Evolutionary conservation across 2,329 filamentous ascomycete genomes (phyloP).

Genomic region (Metarhizium guizhouense): DNA sequence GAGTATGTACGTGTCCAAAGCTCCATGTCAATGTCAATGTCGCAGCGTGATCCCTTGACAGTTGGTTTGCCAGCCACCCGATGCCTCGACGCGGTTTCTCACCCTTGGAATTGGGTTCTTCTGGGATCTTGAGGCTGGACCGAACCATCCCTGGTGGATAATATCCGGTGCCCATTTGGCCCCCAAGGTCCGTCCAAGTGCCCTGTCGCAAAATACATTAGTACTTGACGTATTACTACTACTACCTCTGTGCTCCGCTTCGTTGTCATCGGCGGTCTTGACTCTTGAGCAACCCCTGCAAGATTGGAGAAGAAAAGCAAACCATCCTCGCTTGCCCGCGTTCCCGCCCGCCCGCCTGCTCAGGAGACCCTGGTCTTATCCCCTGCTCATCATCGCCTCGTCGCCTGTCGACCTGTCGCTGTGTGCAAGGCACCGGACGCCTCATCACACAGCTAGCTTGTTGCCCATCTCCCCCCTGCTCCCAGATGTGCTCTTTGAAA

Average conservation of each 20-base stretch:
- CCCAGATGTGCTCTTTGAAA: no score
- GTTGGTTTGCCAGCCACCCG: background rate
- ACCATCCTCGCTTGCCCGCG: constrained; percentile 4
- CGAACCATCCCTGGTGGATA: no score
- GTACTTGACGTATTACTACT: no score
- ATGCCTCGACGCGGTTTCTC: background rate
- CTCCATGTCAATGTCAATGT: no score
- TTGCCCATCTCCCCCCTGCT: background rate
- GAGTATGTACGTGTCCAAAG: no score
- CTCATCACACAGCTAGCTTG: background rate
- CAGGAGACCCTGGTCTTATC: background rate
- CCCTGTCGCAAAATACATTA: background rate
- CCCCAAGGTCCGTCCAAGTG: no score
- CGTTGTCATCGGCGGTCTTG: background rate
- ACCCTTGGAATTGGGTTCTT: background rate
- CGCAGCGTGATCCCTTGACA: background rate
- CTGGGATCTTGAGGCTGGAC: background rate
- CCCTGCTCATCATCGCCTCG: background rate
- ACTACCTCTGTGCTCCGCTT: background rate
- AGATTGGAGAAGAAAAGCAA: background rate
- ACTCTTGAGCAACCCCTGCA: background rate
- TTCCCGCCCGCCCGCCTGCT: constrained; percentile 2
- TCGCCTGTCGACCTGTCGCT: background rate
- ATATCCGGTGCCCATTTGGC: no score
- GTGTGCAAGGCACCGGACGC: background rate